A percentile compares a stretch with the other conserved stretches of the same genome.
Evolutionary conservation across 1,139 yeast genomes (phyloP).

Genomic region (Suhomyces bokatorum): DNA sequence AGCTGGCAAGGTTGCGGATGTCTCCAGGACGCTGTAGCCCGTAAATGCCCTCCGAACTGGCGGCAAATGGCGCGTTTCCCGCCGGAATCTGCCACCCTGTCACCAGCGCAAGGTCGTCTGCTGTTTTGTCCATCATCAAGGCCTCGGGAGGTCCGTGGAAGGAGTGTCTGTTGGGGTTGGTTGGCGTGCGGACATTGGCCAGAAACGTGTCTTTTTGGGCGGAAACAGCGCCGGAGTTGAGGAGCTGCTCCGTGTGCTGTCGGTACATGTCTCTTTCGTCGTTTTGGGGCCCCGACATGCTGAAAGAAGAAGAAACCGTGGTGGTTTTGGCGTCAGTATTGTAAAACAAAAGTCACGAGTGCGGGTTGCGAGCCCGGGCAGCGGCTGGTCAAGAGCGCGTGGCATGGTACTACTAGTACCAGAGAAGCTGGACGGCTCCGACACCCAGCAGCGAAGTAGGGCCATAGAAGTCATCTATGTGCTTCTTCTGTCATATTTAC

Average conservation of each 20-base stretch:
- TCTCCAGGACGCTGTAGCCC: conserved; percentile 7
- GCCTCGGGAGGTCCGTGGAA: neutral
- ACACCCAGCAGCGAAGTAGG: no score
- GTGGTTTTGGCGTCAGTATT: conserved; percentile 2
- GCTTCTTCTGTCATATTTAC: no score
- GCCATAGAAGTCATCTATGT: no score
- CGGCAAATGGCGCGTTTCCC: conserved; percentile 3
- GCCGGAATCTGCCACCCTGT: conserved; percentile 1
- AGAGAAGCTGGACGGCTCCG: no score
- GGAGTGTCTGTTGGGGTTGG: conserved; percentile 2
- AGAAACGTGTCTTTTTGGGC: neutral
- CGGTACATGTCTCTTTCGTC: conserved; percentile 7
- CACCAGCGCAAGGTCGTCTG: neutral
- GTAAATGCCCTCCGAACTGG: neutral
- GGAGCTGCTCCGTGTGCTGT: conserved; percentile 2
- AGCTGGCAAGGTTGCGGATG: conserved; percentile 34
- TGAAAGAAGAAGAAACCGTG: neutral
- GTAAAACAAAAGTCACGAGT: conserved; percentile 2
- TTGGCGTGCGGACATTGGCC: neutral
- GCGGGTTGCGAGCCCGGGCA: no score
- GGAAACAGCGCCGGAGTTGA: neutral
- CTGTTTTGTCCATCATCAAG: neutral
- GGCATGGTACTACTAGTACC: no score
- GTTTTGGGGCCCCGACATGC: neutral
- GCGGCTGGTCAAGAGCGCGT: no score